A percentile compares a stretch with the other conserved stretches of the same genome.
Evolutionary conservation across 2,329 filamentous ascomycete genomes (phyloP).

Genomic region (Sarocladium oryzae): DNA sequence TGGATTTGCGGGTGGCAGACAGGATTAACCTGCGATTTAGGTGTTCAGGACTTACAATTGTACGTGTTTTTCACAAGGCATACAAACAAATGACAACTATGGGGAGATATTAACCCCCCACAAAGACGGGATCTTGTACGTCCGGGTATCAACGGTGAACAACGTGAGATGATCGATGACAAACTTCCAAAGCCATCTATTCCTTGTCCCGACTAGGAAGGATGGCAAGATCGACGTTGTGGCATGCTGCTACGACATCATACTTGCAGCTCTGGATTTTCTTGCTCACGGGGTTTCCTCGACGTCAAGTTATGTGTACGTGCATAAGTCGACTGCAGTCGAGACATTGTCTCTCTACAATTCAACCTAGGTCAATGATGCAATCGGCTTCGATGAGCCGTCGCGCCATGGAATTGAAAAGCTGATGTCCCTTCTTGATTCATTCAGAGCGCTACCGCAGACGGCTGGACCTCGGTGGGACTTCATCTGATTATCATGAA

Average conservation of each 20-base stretch:
- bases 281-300: no score
- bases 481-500: constrained; percentile 2
- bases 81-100: not conserved
- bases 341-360: no score
- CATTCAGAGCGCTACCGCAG: constrained; percentile 6
- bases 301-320: no score
- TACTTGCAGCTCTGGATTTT: no score
- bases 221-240: no score
- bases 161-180: not conserved
- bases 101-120: constrained; percentile 1
- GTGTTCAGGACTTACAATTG: constrained; percentile 9
- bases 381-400: no score
- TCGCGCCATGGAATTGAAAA: not conserved
- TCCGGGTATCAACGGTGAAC: not conserved
- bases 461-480: constrained; percentile 12
- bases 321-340: no score
- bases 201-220: not conserved
- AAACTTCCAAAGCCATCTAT: not conserved
- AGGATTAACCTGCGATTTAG: constrained; percentile 4
- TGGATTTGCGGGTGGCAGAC: constrained; percentile 5
- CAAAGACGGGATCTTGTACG: not conserved
- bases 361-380: no score
- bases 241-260: no score
- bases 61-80: constrained; percentile 9
- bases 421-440: not conserved